Percentiles rank a stretch among this genome's conserved stretches.
These are phyloP conservation scores for Erysimum cheiranthoides DNA, from an alignment of 345 rosid species.

Conservation along the genomic window DNA sequence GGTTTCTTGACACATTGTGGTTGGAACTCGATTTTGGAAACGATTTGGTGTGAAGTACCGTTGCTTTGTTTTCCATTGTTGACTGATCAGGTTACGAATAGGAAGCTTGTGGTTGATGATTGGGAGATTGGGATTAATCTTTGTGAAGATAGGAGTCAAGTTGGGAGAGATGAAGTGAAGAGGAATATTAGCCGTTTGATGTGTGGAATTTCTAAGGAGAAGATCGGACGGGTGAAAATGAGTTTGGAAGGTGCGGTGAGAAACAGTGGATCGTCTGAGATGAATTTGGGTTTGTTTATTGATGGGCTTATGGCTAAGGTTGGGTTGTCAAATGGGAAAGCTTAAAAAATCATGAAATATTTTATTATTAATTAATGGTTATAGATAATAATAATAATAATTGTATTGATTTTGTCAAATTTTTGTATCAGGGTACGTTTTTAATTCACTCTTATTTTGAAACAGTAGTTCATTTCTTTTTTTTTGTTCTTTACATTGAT, in stretches of 20 bases:
- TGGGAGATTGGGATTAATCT: conserved; percentile 81
- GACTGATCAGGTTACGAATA: conserved; percentile 83
- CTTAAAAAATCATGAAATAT: neutral
- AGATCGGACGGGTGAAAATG: conserved; percentile 53
- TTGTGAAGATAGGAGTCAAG: conserved; percentile 39
- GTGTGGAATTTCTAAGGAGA: conserved; percentile 51
- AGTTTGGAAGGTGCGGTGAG: conserved; percentile 53
- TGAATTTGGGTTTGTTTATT: conserved; percentile 54
- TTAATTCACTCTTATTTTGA: too few species aligned
- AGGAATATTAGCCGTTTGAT: conserved; percentile 57
- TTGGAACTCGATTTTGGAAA: conserved; percentile 81
- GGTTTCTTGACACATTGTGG: conserved; percentile 89
- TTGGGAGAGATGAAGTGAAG: conserved; percentile 54
- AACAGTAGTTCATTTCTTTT: too few species aligned
- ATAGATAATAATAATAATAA: too few species aligned
- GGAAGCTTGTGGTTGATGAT: conserved; percentile 82
- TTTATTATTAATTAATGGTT: too few species aligned
- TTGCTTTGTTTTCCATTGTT: conserved; percentile 69
- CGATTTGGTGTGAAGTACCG: conserved; percentile 76
- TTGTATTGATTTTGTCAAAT: too few species aligned
- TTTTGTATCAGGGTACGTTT: too few species aligned
- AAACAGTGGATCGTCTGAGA: conserved; percentile 55
- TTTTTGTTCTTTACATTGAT: too few species aligned
- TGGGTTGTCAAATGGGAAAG: conserved; percentile 36
- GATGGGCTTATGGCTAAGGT: conserved; percentile 48